Evolutionary conservation across 2,329 filamentous ascomycete genomes (phyloP), one percentile per base, ranked within the genome.

Genomic region (Paecilomyces fulvus): DNA sequence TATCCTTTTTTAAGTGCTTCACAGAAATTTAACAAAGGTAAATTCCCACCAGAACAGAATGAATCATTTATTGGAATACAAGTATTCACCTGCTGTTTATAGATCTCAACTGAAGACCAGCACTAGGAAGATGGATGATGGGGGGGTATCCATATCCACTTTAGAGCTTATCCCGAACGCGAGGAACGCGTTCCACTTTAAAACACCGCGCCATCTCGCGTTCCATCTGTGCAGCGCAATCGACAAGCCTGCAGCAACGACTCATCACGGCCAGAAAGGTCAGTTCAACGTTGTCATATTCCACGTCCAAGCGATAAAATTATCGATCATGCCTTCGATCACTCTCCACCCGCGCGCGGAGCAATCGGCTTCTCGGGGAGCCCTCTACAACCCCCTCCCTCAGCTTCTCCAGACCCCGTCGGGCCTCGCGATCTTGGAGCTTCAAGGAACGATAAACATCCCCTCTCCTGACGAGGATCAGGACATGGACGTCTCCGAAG

Each of bases 401-500:
- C 72, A 81, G n/a, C 80, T 96, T 60, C 83, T 97, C 14, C 89
- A 92, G 64, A 96, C 92, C 0, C 94, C 94, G 0, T 86, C 88
- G 0, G 94, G 94, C 53, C 83, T 96, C 46, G 92, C 92, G 17
- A 80, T 99, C 50, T 79, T 99, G 56, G 94, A 97, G 75, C 83
- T 99, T 12, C 94, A 99, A 77, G 94, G 92, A 59, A 90, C 84
- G 12, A 86, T 99, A 74, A 92, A 95, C 71, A 78, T 91, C 1
- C 86, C 90, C 7, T 60, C 74, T 1, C 62, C 70, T 30, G 60
- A 64, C 9, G 63, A 75, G 53, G 61, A 70, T 25, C 60, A 68
- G 21, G 52, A 67, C 4, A 59, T 73, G 33, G 58, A 58, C 20
- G 57, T 63, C 54, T 9, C 58, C 51, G 52, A 56, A 37, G 52